Percentiles rank a stretch among this genome's conserved stretches.
phyloP scores from a whole-genome alignment of 176 grass and related monocot genomes.

The Eragrostis nindensis region DNA sequence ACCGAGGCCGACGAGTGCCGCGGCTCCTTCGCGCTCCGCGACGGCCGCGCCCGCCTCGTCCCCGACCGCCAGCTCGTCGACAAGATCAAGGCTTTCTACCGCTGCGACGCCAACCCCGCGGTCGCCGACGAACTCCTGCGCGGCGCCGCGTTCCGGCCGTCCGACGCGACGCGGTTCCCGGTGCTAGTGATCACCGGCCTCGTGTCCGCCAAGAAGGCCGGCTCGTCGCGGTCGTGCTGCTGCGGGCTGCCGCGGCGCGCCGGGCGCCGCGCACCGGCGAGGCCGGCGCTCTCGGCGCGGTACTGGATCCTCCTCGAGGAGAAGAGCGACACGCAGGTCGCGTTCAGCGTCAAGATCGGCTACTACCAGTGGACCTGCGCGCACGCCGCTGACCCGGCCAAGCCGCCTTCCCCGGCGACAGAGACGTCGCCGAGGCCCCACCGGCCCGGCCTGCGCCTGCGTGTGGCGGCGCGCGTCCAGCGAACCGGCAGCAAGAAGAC shows the following conservation, averaged over 20 bases:
- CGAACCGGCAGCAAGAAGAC: not conserved
- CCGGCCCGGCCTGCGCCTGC: slow-evolving; percentile 32
- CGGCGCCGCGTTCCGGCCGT: slow-evolving; percentile 39
- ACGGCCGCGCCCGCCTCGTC: slow-evolving; percentile 57
- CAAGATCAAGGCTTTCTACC: slow-evolving; percentile 52
- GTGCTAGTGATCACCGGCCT: slow-evolving; percentile 63
- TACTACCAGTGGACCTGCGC: slow-evolving; percentile 61
- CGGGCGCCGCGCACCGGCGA: slow-evolving; percentile 12
- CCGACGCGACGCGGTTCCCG: slow-evolving; percentile 51
- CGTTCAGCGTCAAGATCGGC: slow-evolving; percentile 64
- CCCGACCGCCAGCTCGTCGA: slow-evolving; percentile 69
- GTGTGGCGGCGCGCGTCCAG: slow-evolving; percentile 24
- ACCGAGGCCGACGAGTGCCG: slow-evolving; percentile 75
- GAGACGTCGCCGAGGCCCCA: not conserved
- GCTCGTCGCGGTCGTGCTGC: slow-evolving; percentile 19
- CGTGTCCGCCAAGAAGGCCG: slow-evolving; percentile 45
- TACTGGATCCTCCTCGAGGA: slow-evolving; percentile 84
- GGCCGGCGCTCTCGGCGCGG: slow-evolving; percentile 46
- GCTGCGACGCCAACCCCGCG: slow-evolving; percentile 53
- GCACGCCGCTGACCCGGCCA: slow-evolving; percentile 5
- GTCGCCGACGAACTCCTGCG: slow-evolving; percentile 41
- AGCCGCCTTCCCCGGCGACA: not conserved
- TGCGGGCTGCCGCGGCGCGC: slow-evolving; percentile 8
- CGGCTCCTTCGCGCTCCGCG: slow-evolving; percentile 78
- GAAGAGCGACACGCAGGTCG: slow-evolving; percentile 64